These are phyloP conservation scores for Rhododendron williamsianum DNA, from an alignment of 148 eudicot species.

Conservation along the genomic window DNA sequence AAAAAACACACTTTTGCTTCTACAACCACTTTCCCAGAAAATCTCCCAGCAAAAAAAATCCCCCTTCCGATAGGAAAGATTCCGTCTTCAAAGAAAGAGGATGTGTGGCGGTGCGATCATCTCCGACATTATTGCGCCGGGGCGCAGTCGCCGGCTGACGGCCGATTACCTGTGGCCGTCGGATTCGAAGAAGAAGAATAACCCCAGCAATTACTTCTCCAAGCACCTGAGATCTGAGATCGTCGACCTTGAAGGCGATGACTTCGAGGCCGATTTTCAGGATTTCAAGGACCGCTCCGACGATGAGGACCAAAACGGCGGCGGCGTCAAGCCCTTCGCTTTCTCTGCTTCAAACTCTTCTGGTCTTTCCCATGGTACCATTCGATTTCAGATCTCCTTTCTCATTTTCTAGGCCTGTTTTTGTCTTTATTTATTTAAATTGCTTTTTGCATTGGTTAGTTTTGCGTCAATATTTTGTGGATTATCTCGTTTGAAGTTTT, in stretches of 20 bases:
- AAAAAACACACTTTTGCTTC: too few relatives aligned
- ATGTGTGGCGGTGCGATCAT: slow-evolving; percentile 97
- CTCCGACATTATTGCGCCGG: slow-evolving; percentile 41
- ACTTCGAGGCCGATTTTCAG: slow-evolving; percentile 82
- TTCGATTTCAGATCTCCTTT: not conserved
- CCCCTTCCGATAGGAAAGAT: not conserved
- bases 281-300: slow-evolving; percentile 47
- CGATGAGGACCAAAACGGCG: slow-evolving; percentile 23
- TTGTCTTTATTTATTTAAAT: not conserved
- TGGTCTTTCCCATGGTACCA: slow-evolving; percentile 23
- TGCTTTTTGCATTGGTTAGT: not conserved
- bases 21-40: not conserved
- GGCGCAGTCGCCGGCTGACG: slow-evolving; percentile 36
- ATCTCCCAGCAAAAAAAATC: not conserved
- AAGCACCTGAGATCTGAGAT: slow-evolving; percentile 52
- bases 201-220: slow-evolving; percentile 28
- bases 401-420: not conserved
- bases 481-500: too few relatives aligned
- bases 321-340: slow-evolving; percentile 33
- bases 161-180: slow-evolving; percentile 48
- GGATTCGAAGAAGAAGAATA: slow-evolving; percentile 21
- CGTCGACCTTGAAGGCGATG: slow-evolving; percentile 28
- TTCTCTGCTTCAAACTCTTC: slow-evolving; percentile 31
- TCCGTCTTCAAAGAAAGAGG: not conserved
- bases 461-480: not conserved